Conservation (phyloP, 2,329 filamentous ascomycete genomes). For the Hyphodiscus sp. region DNA sequence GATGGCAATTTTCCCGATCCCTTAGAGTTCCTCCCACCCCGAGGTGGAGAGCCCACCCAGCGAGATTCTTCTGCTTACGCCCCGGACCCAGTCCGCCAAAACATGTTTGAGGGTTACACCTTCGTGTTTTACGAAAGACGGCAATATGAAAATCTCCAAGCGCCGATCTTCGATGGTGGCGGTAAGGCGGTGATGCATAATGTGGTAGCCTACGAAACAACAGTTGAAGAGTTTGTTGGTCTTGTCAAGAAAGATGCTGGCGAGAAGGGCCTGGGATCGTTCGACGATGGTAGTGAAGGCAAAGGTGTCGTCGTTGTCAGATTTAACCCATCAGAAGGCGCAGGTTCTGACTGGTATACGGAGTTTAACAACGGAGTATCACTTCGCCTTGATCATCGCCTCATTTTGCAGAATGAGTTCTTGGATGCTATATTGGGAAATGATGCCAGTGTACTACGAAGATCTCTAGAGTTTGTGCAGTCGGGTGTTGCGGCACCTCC, state of each 20-base stretch:
- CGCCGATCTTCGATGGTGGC: slow-evolving; percentile 68
- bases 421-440: slow-evolving; percentile 81
- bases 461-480: slow-evolving; percentile 52
- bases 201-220: slow-evolving; percentile 56
- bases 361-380: slow-evolving; percentile 65
- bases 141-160: slow-evolving; percentile 71
- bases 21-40: slow-evolving; percentile 63
- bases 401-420: slow-evolving; percentile 86
- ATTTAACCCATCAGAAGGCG: slow-evolving; percentile 54
- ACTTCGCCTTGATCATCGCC: slow-evolving; percentile 67
- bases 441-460: slow-evolving; percentile 66
- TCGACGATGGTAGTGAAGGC: slow-evolving; percentile 56
- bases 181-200: slow-evolving; percentile 72
- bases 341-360: slow-evolving; percentile 56
- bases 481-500: slow-evolving; percentile 25
- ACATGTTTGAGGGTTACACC: slow-evolving; percentile 79
- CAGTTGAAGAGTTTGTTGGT: slow-evolving; percentile 67
- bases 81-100: slow-evolving; percentile 58
- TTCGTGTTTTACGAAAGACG: slow-evolving; percentile 77
- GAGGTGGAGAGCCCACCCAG: slow-evolving; percentile 67
- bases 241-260: slow-evolving; percentile 72
- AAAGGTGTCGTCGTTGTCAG: slow-evolving; percentile 75
- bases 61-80: slow-evolving; percentile 59
- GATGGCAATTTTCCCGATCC: slow-evolving; percentile 72
- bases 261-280: slow-evolving; percentile 61